Conservation (phyloP, 768 basidiomycete genomes). For the button mushroom (Agaricus bisporus) region DNA sequence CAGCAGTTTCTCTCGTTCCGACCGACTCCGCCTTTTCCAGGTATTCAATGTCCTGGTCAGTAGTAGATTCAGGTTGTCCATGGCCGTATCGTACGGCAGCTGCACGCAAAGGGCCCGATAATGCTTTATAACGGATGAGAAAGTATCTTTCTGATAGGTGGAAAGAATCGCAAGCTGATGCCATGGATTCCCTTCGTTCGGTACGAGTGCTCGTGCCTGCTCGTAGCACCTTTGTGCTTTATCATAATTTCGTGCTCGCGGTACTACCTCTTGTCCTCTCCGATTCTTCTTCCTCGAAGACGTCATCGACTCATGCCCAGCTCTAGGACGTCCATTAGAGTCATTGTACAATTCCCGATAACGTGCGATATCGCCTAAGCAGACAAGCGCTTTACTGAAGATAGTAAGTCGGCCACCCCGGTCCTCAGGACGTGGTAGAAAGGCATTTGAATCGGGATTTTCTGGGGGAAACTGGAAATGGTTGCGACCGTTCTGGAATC, state of each 20-base stretch:
- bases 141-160: conserved; percentile 78
- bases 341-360: conserved; percentile 91
- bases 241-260: conserved; percentile 63
- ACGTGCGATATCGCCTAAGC: conserved; percentile 89
- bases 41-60: conserved; percentile 61
- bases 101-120: conserved; percentile 87
- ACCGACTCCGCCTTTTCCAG: conserved; percentile 40
- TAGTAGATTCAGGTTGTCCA: conserved; percentile 75
- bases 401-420: conserved; percentile 64
- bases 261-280: conserved; percentile 39
- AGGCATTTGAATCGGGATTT: conserved; percentile 29
- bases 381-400: conserved; percentile 83
- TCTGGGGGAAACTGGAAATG: conserved; percentile 63
- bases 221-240: conserved; percentile 80
- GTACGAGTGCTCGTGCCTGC: conserved; percentile 75
- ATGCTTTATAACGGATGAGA: conserved; percentile 77
- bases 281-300: conserved; percentile 36
- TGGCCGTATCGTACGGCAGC: conserved; percentile 81
- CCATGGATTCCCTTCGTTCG: conserved; percentile 88
- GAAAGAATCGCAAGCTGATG: conserved; percentile 95
- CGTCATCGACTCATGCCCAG: conserved; percentile 59
- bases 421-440: conserved; percentile 26
- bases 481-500: conserved; percentile 39
- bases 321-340: conserved; percentile 53
- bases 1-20: conserved; percentile 28